These are phyloP conservation scores for Nannochloris sp. DNA, from an alignment of 139 green algal genomes.

Conservation along the genomic window DNA sequence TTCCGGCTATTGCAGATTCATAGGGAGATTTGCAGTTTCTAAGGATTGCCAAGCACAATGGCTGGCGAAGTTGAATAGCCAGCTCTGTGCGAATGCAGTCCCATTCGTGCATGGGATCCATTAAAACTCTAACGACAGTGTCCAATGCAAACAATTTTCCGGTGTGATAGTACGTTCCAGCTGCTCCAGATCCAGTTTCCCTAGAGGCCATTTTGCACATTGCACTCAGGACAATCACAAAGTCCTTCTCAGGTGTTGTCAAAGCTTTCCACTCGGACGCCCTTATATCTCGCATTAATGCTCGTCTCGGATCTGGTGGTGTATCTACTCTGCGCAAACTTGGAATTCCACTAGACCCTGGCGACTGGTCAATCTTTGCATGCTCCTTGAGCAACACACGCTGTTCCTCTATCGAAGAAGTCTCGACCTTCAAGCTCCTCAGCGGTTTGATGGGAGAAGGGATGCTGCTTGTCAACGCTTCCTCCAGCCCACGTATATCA, in stretches of 20 bases:
- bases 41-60: conserved; percentile 73
- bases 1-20: conserved; percentile 22
- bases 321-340: conserved; percentile 19
- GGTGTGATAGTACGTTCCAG: conserved; percentile 58
- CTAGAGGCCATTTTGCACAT: conserved; percentile 65
- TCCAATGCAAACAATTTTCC: conserved; percentile 90
- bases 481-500: conserved; percentile 54
- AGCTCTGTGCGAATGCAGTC: conserved; percentile 38
- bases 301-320: conserved; percentile 30
- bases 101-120: conserved; percentile 64
- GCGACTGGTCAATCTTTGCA: neutral
- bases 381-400: neutral
- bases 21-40: conserved; percentile 59
- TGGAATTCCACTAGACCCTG: neutral
- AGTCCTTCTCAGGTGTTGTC: conserved; percentile 58
- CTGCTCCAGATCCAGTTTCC: conserved; percentile 42
- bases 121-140: conserved; percentile 78
- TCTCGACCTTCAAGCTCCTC: neutral
- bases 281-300: conserved; percentile 34
- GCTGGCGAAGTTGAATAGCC: conserved; percentile 63
- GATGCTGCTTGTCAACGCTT: conserved; percentile 26
- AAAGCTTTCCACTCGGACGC: conserved; percentile 33
- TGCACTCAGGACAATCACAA: conserved; percentile 73
- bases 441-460: neutral
- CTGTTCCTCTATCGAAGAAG: neutral